Evolutionary conservation across 1,139 yeast genomes (phyloP).

Genomic region (Suhomyces anneliseae): DNA sequence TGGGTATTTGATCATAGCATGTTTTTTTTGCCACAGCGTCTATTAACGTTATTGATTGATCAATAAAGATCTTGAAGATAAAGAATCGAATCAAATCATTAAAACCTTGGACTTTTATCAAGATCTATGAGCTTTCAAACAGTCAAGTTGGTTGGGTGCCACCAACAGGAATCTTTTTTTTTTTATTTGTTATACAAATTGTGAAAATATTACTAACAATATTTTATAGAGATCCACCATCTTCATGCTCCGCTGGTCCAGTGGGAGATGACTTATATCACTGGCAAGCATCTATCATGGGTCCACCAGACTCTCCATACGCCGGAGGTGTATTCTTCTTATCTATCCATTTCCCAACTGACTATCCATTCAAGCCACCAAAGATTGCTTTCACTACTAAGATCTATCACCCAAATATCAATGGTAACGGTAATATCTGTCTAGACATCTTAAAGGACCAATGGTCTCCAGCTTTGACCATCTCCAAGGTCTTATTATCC

Average conservation of each 20-base stretch:
- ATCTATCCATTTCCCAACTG: conserved; percentile 91
- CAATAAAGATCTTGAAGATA: too few relatives aligned
- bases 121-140: too few relatives aligned
- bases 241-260: conserved; percentile 99
- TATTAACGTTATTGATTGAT: too few relatives aligned
- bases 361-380: conserved; percentile 93
- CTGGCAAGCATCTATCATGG: conserved; percentile 98
- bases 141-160: too few relatives aligned
- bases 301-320: conserved; percentile 91
- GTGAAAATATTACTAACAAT: conserved; percentile 1
- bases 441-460: conserved; percentile 83
- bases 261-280: conserved; percentile 94
- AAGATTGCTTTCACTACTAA: conserved; percentile 88
- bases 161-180: too few relatives aligned
- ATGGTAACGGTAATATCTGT: conserved; percentile 85
- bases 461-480: conserved; percentile 90
- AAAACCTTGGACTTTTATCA: too few relatives aligned
- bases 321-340: conserved; percentile 93
- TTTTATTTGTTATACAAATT: not conserved
- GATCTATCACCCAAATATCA: conserved; percentile 89
- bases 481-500: conserved; percentile 83
- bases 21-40: too few relatives aligned
- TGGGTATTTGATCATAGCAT: not conserved
- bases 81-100: too few relatives aligned
- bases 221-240: conserved; percentile 84